phyloP scores from a whole-genome alignment of 1,139 yeast species.

The Yamadazyma diospyri region DNA sequence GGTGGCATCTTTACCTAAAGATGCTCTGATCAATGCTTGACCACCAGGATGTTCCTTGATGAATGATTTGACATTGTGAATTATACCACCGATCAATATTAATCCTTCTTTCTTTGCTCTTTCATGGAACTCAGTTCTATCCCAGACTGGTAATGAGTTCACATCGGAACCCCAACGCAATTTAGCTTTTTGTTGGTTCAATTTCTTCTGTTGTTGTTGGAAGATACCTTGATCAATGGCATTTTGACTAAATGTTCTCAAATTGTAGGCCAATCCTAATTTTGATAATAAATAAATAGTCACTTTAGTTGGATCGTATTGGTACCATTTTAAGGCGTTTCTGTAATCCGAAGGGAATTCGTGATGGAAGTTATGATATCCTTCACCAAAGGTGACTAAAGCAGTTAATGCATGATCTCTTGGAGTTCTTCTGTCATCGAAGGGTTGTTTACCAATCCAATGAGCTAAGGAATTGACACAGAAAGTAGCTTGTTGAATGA shows the following conservation, averaged over 20 bases:
- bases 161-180: constrained; percentile 93
- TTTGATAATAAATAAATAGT: constrained; percentile 68
- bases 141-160: constrained; percentile 86
- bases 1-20: constrained; percentile 94
- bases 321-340: constrained; percentile 97
- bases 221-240: constrained; percentile 95
- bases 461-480: constrained; percentile 98
- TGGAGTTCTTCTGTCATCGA: constrained; percentile 96
- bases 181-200: constrained; percentile 72
- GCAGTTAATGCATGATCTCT: constrained; percentile 96
- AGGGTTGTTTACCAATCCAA: constrained; percentile 97
- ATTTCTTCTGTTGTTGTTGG: constrained; percentile 95
- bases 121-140: constrained; percentile 74
- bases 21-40: constrained; percentile 76
- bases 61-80: constrained; percentile 84
- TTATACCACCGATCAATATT: constrained; percentile 88
- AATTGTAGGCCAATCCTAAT: constrained; percentile 83
- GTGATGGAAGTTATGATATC: constrained; percentile 98
- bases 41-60: constrained; percentile 98
- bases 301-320: constrained; percentile 94
- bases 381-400: constrained; percentile 94
- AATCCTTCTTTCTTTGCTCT: constrained; percentile 57
- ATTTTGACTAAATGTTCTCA: constrained; percentile 90
- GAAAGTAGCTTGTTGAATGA: constrained; percentile 96
- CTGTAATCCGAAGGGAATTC: constrained; percentile 98